These are phyloP conservation scores for Aspergillus ostianus DNA, from an alignment of 495 filamentous ascomycete genomes.

Conservation along the genomic window DNA sequence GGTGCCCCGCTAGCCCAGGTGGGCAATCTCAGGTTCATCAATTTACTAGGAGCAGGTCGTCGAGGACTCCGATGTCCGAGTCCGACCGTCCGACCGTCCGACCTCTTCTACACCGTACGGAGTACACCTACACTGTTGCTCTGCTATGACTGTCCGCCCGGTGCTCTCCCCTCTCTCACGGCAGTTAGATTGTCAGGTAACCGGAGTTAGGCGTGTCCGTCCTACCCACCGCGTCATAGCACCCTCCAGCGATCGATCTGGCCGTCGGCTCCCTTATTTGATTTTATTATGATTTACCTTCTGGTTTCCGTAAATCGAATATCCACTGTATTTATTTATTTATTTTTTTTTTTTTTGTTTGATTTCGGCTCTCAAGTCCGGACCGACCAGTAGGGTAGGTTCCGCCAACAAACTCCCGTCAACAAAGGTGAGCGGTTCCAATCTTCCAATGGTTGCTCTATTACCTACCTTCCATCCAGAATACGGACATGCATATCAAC, in stretches of 20 bases:
- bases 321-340: too few species aligned
- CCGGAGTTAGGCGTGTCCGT: neutral
- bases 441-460: too few species aligned
- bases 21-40: constrained; percentile 7
- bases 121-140: neutral
- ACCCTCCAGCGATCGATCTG: constrained; percentile 5
- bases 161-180: neutral
- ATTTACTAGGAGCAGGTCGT: neutral
- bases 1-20: constrained; percentile 7
- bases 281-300: neutral
- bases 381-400: neutral
- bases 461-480: too few species aligned
- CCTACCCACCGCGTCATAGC: constrained; percentile 3
- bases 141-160: too few species aligned
- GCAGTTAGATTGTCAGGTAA: too few species aligned
- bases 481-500: neutral
- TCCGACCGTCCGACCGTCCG: neutral
- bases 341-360: too few species aligned
- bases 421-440: too few species aligned
- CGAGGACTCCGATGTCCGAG: neutral
- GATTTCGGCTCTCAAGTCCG: neutral
- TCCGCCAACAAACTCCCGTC: neutral
- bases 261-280: constrained; percentile 6
- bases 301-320: neutral
- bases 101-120: too few species aligned